Evolutionary conservation across 176 grass and related monocot genomes (phyloP).

Genomic region (Zea mays): Zm-B73-REFERENCE-NAM-5.0 NC_050100.1:190634001-190634500

Average conservation of each 20-base stretch:
- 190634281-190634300: constrained; percentile 30
- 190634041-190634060: no score
- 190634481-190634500: constrained; percentile 8
- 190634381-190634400: constrained; percentile 22
- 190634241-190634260: neutral
- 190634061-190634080: constrained; percentile 43
- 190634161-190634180: constrained; percentile 31
- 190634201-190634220: constrained; percentile 34
- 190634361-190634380: constrained; percentile 22
- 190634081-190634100: constrained; percentile 45
- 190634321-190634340: constrained; percentile 9
- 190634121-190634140: constrained; percentile 37
- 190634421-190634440: constrained; percentile 9
- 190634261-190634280: constrained; percentile 29
- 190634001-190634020: constrained; percentile 37
- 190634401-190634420: constrained; percentile 24
- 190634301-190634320: constrained; percentile 21
- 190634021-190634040: constrained; percentile 30
- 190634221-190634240: constrained; percentile 31
- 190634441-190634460: constrained; percentile 30
- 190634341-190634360: constrained; percentile 30
- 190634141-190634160: constrained; percentile 17
- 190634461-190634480: constrained; percentile 21
- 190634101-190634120: constrained; percentile 41
- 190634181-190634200: constrained; percentile 27